A percentile compares a stretch with the other conserved stretches of the same genome.
Evolutionary conservation across 768 basidiomycete species (phyloP).

Genomic region (Xerocomus potaroensis): DNA sequence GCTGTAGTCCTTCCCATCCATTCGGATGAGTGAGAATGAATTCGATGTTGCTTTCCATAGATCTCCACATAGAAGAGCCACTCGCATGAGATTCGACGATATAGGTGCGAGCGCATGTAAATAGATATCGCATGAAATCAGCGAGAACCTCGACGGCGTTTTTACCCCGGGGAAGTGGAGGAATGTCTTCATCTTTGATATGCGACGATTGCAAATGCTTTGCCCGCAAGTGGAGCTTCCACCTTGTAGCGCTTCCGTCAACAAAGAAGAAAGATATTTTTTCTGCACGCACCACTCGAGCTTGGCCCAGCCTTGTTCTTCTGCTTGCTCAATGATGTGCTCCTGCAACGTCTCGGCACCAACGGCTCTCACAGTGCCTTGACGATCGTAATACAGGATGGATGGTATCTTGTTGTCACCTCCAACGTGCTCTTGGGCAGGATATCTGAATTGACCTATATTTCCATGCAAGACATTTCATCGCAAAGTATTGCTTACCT

Average conservation of each 20-base stretch:
- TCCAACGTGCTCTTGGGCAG: constrained; percentile 40
- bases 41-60: constrained; percentile 17
- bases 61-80: constrained; percentile 20
- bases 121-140: constrained; percentile 28
- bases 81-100: constrained; percentile 21
- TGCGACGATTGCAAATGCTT: constrained; percentile 21
- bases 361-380: constrained; percentile 36
- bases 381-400: constrained; percentile 42
- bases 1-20: not conserved
- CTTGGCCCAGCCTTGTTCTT: constrained; percentile 36
- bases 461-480: not conserved
- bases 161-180: constrained; percentile 19
- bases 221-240: constrained; percentile 36
- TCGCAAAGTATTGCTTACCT: constrained; percentile 15
- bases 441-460: constrained; percentile 32
- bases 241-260: constrained; percentile 11
- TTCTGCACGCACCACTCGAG: constrained; percentile 35
- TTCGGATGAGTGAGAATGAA: constrained; percentile 28
- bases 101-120: constrained; percentile 17
- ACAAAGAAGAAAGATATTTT: not conserved
- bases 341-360: constrained; percentile 35
- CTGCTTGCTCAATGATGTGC: constrained; percentile 33
- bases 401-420: constrained; percentile 25
- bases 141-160: constrained; percentile 20
- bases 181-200: constrained; percentile 19